Conservation (phyloP, 805 yeast genomes). For the Hanseniaspora hatyaiensis region DNA sequence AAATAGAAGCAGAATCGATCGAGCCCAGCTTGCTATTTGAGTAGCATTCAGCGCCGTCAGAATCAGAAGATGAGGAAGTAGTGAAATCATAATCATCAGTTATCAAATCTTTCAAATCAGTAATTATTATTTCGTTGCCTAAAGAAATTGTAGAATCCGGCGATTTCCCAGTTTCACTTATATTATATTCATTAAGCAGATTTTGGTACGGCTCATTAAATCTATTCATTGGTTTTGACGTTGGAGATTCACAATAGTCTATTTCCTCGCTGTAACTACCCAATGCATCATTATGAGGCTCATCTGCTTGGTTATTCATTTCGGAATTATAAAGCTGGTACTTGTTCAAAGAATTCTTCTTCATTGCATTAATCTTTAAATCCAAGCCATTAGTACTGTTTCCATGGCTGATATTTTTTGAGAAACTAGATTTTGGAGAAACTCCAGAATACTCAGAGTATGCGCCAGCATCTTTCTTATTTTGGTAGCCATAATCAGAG, state of each 20-base stretch:
- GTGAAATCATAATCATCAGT: slow-evolving; percentile 9
- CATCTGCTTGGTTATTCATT: no score
- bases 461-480: not conserved
- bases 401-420: not conserved
- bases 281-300: not conserved
- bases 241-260: not conserved
- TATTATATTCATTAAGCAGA: not conserved
- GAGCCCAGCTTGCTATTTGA: not conserved
- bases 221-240: not conserved
- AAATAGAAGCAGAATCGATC: not conserved
- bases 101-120: slow-evolving; percentile 6
- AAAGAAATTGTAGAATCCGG: not conserved
- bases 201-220: not conserved
- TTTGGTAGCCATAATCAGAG: not conserved
- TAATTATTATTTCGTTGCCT: not conserved
- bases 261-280: no score
- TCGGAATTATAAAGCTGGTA: slow-evolving; percentile 1
- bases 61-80: slow-evolving; percentile 7
- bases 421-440: slow-evolving; percentile 16
- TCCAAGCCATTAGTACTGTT: slow-evolving; percentile 4
- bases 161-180: not conserved
- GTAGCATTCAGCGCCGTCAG: not conserved
- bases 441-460: slow-evolving; percentile 10
- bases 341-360: slow-evolving; percentile 13
- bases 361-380: slow-evolving; percentile 15